Evolutionary conservation across 2,329 filamentous ascomycete genomes (phyloP).

Genomic region (Nigrograna mackinnonii): DNA sequence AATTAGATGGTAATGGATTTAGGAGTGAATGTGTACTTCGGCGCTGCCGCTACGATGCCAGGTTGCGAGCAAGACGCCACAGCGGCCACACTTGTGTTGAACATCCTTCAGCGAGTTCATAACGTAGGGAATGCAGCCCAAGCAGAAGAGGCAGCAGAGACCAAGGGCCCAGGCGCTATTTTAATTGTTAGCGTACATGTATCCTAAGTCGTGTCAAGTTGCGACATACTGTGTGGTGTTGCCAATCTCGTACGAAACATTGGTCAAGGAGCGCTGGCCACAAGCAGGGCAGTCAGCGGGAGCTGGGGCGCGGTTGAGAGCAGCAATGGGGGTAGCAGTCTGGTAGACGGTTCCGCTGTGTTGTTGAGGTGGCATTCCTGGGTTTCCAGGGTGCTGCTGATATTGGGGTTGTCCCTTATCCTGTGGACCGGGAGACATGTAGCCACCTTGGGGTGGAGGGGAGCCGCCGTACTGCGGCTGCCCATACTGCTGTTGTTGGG

Average conservation of each 20-base stretch:
- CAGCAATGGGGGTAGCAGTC: constrained; percentile 37
- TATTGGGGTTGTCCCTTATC: constrained; percentile 3
- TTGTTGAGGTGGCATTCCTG: constrained; percentile 39
- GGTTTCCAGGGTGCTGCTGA: constrained; percentile 19
- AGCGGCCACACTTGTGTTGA: constrained; percentile 52
- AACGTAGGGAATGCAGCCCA: constrained; percentile 55
- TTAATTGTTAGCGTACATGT: not conserved
- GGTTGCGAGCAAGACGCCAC: constrained; percentile 48
- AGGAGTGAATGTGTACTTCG: constrained; percentile 47
- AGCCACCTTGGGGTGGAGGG: constrained; percentile 24
- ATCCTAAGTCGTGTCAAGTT: not conserved
- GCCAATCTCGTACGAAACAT: constrained; percentile 35
- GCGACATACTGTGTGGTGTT: constrained; percentile 46
- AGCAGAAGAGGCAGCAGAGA: constrained; percentile 47
- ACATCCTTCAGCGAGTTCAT: constrained; percentile 53
- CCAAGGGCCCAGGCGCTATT: constrained; percentile 50
- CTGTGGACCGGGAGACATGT: constrained; percentile 7
- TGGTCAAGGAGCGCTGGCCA: constrained; percentile 45
- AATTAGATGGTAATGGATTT: too few relatives aligned
- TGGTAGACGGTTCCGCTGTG: constrained; percentile 37
- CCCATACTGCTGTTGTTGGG: constrained; percentile 16
- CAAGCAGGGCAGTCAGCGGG: constrained; percentile 55
- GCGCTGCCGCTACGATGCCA: constrained; percentile 54
- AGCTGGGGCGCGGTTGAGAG: constrained; percentile 37
- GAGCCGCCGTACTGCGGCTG: constrained; percentile 21